Base-by-base conservation (phyloP, 2,329 filamentous ascomycete species). In the Coniochaeta pulveracea region DNA sequence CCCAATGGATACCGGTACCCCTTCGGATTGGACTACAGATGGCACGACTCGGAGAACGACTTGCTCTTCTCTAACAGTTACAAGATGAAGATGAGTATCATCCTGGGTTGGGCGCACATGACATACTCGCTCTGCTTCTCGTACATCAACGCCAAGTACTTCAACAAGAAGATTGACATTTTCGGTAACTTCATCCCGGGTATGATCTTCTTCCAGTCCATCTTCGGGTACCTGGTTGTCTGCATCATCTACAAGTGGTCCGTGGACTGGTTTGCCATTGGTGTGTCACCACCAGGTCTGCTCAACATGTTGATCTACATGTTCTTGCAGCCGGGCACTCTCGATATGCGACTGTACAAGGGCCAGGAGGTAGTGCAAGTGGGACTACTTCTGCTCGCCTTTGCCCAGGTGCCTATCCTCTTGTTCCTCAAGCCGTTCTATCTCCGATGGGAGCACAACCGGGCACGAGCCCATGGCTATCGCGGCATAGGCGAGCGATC, bases 271-370 rank as follows among this genome's bases (percentile, higher is more conserved):
- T 47, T 54, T 30, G 75, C 67, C 9, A 69, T 68, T 26, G 76
- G 67, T 25, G 54, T 69, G 45, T 69, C 74, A 40, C 85, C 93
- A 2, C 91, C 93, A 3, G 85, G 86, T 49, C 68, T 98, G 39
- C 64, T 98, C 41, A 98, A 98, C 71, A 96, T 96, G 89, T 69
- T 98, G 50, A 98, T 98, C 51, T 95, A 95, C 72, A 98, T 98
- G 93, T 98, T 98, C 66, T 63, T 98, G 45, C 76, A 80, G 42
- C 91, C 91, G 4, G 86, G 86, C 33, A 82, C 58, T 0, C 52
- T 79, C 11, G 79, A 83, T 31, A 73, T 85, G 40, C 69, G 69
- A 33, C 68, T 98, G 5, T 98, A 94, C 55, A 54, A 64, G 15
- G 84, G 84, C 26, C 91, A 98, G 56, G 72, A 66, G 10, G 55